Conservation (phyloP, 2,329 filamentous ascomycete species). For the Diaporthe ampelina region DNA sequence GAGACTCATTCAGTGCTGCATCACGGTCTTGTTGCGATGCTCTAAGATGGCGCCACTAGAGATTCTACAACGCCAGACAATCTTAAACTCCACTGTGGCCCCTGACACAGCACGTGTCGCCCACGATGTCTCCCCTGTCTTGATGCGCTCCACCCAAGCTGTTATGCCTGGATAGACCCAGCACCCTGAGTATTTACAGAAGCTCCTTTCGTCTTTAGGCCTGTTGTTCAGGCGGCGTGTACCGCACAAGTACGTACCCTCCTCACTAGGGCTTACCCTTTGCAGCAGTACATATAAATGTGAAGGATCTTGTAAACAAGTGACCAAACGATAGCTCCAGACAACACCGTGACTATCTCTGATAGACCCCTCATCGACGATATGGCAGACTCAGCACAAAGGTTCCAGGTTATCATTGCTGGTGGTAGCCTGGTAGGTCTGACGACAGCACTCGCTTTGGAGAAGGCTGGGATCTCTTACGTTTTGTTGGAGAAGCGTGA, state of each 20-base stretch:
- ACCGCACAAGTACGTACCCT: neutral
- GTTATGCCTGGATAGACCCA: neutral
- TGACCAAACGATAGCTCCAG: neutral
- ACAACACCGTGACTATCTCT: neutral
- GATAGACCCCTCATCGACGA: neutral
- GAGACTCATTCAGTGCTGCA: neutral
- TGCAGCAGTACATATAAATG: constrained; percentile 1
- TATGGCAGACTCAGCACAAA: neutral
- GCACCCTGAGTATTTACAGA: neutral
- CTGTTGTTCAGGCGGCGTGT: neutral
- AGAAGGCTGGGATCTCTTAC: constrained; percentile 42
- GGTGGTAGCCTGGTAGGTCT: constrained; percentile 43
- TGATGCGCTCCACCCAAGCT: neutral
- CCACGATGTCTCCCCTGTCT: neutral
- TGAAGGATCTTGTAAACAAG: neutral
- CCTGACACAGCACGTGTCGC: neutral
- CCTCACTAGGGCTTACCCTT: neutral
- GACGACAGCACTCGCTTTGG: constrained; percentile 41
- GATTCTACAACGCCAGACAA: neutral
- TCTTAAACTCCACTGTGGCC: neutral
- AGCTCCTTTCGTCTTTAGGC: neutral
- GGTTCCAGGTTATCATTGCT: constrained; percentile 41
- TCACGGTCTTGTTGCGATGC: neutral
- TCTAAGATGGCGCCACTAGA: neutral
- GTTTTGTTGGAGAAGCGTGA: constrained; percentile 44